Conservation (phyloP, 805 yeast genomes). For the Nakazawaea sp. region DNA sequence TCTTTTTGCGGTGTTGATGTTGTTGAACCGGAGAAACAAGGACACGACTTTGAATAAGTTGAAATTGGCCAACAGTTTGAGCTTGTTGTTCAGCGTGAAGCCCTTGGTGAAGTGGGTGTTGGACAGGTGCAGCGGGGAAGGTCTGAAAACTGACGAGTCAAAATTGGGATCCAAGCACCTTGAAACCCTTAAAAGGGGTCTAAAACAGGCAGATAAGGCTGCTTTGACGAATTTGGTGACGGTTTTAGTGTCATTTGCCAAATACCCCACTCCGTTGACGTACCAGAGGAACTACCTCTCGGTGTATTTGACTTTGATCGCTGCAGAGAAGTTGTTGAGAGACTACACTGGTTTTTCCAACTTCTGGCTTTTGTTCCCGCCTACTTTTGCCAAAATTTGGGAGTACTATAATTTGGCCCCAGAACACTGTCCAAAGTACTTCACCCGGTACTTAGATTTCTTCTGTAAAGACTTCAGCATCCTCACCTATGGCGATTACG, state of each 20-base stretch:
- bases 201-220: no score
- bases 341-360: neutral
- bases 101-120: slow-evolving; percentile 2
- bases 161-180: no score
- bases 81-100: slow-evolving; percentile 3
- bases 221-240: slow-evolving; percentile 1
- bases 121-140: neutral
- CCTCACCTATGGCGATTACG: neutral
- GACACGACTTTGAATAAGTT: neutral
- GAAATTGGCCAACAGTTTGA: slow-evolving; percentile 3
- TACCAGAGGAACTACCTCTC: slow-evolving; percentile 10
- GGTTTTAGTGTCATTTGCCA: slow-evolving; percentile 1
- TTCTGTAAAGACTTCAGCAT: neutral
- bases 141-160: no score
- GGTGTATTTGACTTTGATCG: slow-evolving; percentile 4
- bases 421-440: slow-evolving; percentile 3
- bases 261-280: slow-evolving; percentile 4
- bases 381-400: slow-evolving; percentile 11
- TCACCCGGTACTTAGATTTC: slow-evolving; percentile 1
- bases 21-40: neutral
- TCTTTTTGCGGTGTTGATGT: neutral
- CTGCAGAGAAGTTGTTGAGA: slow-evolving; percentile 1
- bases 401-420: slow-evolving; percentile 1
- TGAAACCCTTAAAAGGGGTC: no score
- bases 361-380: slow-evolving; percentile 9